Evolutionary conservation across 768 basidiomycete genomes (phyloP), one percentile per base, ranked within the genome.

Genomic region (Tulasnella sp.): DNA sequence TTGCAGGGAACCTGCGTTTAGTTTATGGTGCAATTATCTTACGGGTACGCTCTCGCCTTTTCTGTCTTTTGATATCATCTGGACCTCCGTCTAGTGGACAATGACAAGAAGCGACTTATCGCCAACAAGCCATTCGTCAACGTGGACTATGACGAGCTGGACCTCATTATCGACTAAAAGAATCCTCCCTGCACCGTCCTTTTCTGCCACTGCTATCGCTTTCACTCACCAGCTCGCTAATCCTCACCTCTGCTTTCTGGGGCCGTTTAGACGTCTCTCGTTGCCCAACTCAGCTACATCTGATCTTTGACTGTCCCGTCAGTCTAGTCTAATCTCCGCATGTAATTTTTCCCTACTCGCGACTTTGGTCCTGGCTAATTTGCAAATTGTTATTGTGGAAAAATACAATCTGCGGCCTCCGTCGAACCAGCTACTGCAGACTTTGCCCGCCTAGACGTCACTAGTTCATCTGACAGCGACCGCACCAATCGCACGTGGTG

Each of bases 141-240:
- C 31, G 72, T 80, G 44, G 79, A 80, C 46, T 75, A 46, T 18
- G 58, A 72, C 48, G 73, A 80, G 72, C 48, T 80, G 37, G 79
- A 80, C 72, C 73, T 80, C 16, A 75, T 75, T 16, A 60, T 58
- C 37, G 76, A 77, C 42, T 75, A 75, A 22, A 34, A 14, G 64
- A 8, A 34, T 18, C 31, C 64, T 12, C 34, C 64, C 8, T 9
- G 1, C 14, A 31, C 16, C 14, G n/a, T n/a, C 64, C 16, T 9
- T 46, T 16, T 46, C 1, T 14, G 8, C 34, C 1, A 6, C 34
- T 37, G 31, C 1, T 37, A 37, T 28, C n/a, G 28, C 34, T 31
- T 28, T 18, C 2, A 12, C 64, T 18, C 64, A 11, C n/a, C 3
- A 69, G 4, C 18, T 37, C n/a, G 22, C 34, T n/a, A 14, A 69